Evolutionary conservation across 2,329 filamentous ascomycete genomes (phyloP).

Genomic region (Botrytis pseudocinerea): DNA sequence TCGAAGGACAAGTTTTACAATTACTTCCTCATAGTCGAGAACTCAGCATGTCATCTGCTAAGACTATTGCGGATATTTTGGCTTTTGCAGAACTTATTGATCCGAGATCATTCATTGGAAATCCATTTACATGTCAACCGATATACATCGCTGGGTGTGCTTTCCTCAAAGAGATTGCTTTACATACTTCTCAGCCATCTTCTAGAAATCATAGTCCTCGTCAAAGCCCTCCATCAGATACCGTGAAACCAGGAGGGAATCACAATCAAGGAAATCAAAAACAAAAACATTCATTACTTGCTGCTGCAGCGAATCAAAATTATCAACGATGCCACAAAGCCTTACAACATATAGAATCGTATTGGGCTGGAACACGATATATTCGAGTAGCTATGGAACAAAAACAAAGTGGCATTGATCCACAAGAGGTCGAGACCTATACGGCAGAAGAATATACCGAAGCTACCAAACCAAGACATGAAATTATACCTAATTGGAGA

Average conservation of each 20-base stretch:
- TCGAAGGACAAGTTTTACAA: conserved; percentile 68
- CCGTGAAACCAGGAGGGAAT: conserved; percentile 27
- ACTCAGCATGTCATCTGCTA: conserved; percentile 57
- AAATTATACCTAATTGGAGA: conserved; percentile 44
- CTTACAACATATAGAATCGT: conserved; percentile 74
- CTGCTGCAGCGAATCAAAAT: conserved; percentile 80
- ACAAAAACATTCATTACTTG: conserved; percentile 70
- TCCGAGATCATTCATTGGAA: conserved; percentile 81
- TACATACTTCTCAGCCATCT: conserved; percentile 64
- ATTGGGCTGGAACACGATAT: conserved; percentile 86
- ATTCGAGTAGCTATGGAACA: conserved; percentile 85
- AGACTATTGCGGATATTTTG: conserved; percentile 87
- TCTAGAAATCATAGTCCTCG: conserved; percentile 53
- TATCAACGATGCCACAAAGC: conserved; percentile 87
- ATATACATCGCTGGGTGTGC: conserved; percentile 91
- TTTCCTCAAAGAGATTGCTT: conserved; percentile 79
- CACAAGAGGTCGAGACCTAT: conserved; percentile 52
- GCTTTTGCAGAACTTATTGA: conserved; percentile 85
- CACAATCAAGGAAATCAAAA: conserved; percentile 35
- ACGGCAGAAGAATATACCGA: conserved; percentile 69
- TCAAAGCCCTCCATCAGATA: conserved; percentile 17
- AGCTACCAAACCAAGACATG: conserved; percentile 60
- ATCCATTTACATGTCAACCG: conserved; percentile 85
- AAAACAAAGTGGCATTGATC: conserved; percentile 85
- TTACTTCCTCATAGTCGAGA: conserved; percentile 80